Conservation (phyloP, 306 rosid genomes). For the Geum urbanum region DNA sequence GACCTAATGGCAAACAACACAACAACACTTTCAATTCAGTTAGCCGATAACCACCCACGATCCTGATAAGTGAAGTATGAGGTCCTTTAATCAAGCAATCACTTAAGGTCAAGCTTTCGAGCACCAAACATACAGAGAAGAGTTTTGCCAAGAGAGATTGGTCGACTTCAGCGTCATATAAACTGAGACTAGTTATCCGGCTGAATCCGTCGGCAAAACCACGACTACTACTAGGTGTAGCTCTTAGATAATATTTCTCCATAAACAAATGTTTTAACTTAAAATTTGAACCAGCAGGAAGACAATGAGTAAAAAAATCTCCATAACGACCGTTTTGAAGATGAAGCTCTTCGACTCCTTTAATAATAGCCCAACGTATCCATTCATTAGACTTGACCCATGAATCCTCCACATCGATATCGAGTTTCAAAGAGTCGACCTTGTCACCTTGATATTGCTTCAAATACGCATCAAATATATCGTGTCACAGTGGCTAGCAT, state of each 20-base stretch:
- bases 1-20: no score
- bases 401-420: neutral
- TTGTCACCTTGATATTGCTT: neutral
- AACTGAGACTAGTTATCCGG: neutral
- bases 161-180: neutral
- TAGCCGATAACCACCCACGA: slow-evolving; percentile 3
- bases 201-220: neutral
- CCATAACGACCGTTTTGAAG: neutral
- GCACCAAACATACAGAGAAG: neutral
- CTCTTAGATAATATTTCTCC: neutral
- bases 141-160: neutral
- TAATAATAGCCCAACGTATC: neutral
- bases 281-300: neutral
- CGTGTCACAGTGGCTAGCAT: neutral
- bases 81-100: neutral
- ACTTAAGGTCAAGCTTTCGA: neutral
- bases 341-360: neutral
- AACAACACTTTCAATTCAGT: neutral
- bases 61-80: neutral
- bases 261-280: no score
- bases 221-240: no score
- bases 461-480: neutral
- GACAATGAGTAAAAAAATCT: neutral
- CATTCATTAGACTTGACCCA: neutral
- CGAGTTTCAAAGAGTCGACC: neutral